A percentile compares a stretch with the other conserved stretches of the same genome.
Evolutionary conservation across 768 basidiomycete genomes (phyloP).

Genomic region (Boletus bicolor): DNA sequence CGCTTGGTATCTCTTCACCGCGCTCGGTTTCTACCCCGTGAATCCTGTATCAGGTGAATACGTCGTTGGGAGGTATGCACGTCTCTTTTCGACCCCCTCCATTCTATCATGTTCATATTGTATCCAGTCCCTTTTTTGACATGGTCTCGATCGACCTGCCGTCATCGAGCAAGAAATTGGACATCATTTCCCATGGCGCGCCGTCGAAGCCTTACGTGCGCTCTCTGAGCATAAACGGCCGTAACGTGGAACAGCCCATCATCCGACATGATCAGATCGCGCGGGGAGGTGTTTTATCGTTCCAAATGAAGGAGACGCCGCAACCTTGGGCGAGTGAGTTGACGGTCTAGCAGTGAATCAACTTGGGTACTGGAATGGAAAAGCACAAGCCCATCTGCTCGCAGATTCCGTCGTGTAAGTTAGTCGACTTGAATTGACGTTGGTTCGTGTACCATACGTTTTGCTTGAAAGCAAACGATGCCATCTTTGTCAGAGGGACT

Average conservation of each 20-base stretch:
- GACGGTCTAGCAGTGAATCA: background rate
- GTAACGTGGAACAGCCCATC: constrained; percentile 40
- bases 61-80: constrained; percentile 63
- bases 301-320: constrained; percentile 59
- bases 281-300: constrained; percentile 53
- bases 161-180: constrained; percentile 34
- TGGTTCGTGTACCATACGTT: background rate
- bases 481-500: too few relatives aligned
- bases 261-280: constrained; percentile 62
- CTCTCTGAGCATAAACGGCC: constrained; percentile 56
- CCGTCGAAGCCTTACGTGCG: constrained; percentile 58
- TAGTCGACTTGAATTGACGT: background rate
- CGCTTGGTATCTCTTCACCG: constrained; percentile 82
- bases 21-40: constrained; percentile 83
- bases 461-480: background rate
- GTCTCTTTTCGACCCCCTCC: background rate
- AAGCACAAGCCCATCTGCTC: background rate
- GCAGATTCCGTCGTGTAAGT: background rate
- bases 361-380: background rate
- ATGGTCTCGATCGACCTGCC: constrained; percentile 56
- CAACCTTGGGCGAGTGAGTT: constrained; percentile 39
- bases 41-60: constrained; percentile 77
- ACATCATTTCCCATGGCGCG: constrained; percentile 56
- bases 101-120: background rate
- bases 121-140: constrained; percentile 50